Evolutionary conservation across 805 yeast genomes (phyloP).

Genomic region (Candida pseudofarinosa): DNA sequence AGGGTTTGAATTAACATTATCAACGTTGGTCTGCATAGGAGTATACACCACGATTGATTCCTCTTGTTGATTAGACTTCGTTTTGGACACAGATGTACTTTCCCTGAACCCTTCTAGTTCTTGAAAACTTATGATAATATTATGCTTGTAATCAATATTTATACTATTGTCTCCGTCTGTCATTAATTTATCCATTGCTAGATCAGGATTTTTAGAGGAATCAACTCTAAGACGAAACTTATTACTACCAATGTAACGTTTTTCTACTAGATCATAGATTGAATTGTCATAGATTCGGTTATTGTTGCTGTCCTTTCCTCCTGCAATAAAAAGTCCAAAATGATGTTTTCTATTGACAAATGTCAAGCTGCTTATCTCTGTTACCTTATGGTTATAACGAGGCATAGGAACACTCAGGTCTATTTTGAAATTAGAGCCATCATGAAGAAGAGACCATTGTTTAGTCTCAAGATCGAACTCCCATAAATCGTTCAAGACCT

Average conservation of each 20-base stretch:
- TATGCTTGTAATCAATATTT: slow-evolving; percentile 28
- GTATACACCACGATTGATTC: slow-evolving; percentile 33
- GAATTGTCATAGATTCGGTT: slow-evolving; percentile 28
- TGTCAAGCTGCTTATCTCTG: slow-evolving; percentile 35
- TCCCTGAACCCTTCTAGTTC: slow-evolving; percentile 14
- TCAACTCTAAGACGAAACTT: slow-evolving; percentile 15
- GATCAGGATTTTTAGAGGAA: slow-evolving; percentile 12
- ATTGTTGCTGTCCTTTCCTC: slow-evolving; percentile 44
- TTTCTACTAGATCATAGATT: slow-evolving; percentile 44
- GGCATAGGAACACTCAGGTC: slow-evolving; percentile 24
- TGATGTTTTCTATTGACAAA: slow-evolving; percentile 36
- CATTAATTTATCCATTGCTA: slow-evolving; percentile 8
- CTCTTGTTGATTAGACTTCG: slow-evolving; percentile 6
- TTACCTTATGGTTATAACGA: slow-evolving; percentile 53
- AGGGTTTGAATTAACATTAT: slow-evolving; percentile 22
- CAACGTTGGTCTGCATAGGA: slow-evolving; percentile 17
- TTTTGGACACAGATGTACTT: neutral
- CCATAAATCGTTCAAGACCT: slow-evolving; percentile 66
- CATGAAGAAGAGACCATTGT: slow-evolving; percentile 51
- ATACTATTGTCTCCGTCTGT: slow-evolving; percentile 16
- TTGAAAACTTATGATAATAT: slow-evolving; percentile 30
- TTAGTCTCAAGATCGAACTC: slow-evolving; percentile 50
- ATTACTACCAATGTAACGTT: slow-evolving; percentile 22
- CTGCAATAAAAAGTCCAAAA: slow-evolving; percentile 49
- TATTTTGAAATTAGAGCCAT: slow-evolving; percentile 23